Conservation (phyloP, 352 stramenopile genomes). For the Phytophthora sansomeana region DNA sequence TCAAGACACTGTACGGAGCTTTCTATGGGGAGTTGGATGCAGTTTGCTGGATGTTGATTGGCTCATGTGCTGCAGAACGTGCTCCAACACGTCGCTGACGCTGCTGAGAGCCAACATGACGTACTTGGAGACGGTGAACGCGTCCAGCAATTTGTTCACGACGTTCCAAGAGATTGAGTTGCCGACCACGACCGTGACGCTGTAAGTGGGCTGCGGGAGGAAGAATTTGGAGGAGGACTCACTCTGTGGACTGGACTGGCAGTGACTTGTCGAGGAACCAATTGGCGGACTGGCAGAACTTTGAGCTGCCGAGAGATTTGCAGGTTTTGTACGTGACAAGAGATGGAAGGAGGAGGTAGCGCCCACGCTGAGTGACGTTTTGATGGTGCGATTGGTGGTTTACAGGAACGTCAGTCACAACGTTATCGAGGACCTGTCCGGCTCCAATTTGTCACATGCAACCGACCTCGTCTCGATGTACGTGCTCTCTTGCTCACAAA, state of each 20-base stretch:
- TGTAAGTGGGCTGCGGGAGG: conserved; percentile 25
- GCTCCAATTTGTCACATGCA: conserved; percentile 34
- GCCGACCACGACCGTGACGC: conserved; percentile 31
- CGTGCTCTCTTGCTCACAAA: neutral
- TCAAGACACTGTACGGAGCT: conserved; percentile 35
- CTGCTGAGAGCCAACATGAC: conserved; percentile 33
- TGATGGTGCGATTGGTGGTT: conserved; percentile 1
- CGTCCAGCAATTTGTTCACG: conserved; percentile 30
- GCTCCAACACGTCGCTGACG: conserved; percentile 38
- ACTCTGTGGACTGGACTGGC: neutral
- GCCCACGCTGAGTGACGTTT: neutral
- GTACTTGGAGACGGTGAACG: conserved; percentile 34
- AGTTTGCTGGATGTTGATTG: neutral
- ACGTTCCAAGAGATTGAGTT: conserved; percentile 36
- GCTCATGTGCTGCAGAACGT: conserved; percentile 21
- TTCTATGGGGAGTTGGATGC: neutral
- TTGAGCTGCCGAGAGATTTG: conserved; percentile 37
- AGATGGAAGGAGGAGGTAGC: neutral
- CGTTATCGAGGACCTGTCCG: conserved; percentile 23
- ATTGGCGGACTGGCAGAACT: conserved; percentile 41
- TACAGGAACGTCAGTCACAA: conserved; percentile 47
- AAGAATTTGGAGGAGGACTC: neutral
- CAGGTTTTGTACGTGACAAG: conserved; percentile 31
- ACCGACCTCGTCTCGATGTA: conserved; percentile 41
- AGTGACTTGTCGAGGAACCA: conserved; percentile 44